phyloP scores from a whole-genome alignment of 345 rosid species.

The Arabis hirsuta region DNA sequence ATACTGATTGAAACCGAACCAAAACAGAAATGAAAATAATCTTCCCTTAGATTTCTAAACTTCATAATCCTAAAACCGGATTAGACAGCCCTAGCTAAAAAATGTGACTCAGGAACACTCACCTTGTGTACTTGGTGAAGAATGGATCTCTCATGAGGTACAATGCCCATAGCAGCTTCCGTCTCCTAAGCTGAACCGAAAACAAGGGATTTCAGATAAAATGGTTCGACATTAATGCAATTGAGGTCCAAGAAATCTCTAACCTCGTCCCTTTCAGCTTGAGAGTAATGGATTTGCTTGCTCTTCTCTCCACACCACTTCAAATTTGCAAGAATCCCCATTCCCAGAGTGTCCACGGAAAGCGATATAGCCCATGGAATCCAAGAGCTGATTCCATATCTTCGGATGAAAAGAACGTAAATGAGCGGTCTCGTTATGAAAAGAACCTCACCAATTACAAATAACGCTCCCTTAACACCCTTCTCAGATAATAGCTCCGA shows the following conservation, averaged over 20 bases:
- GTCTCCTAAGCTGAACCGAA: constrained; percentile 66
- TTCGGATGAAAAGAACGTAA: constrained; percentile 83
- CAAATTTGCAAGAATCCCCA: constrained; percentile 53
- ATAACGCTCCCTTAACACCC: constrained; percentile 67
- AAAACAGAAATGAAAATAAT: no score
- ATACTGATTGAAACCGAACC: no score
- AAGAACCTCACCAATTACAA: constrained; percentile 71
- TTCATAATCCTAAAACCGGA: not conserved
- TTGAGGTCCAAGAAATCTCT: constrained; percentile 15
- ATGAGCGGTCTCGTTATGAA: constrained; percentile 87
- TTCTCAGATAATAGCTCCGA: constrained; percentile 65
- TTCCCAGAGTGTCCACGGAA: constrained; percentile 63
- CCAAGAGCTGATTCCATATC: constrained; percentile 85
- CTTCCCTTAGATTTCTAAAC: not conserved
- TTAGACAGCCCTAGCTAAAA: not conserved
- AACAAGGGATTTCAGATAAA: constrained; percentile 30
- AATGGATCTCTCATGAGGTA: constrained; percentile 97
- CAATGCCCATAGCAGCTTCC: constrained; percentile 90
- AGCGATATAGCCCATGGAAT: constrained; percentile 90
- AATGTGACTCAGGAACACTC: not conserved
- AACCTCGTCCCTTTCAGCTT: constrained; percentile 78
- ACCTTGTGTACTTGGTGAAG: constrained; percentile 89
- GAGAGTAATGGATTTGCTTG: constrained; percentile 52
- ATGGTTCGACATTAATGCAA: constrained; percentile 4
- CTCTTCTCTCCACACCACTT: constrained; percentile 47